Conservation (phyloP, 1,284 basidiomycete species). For the Malassezia brasiliensis region DNA sequence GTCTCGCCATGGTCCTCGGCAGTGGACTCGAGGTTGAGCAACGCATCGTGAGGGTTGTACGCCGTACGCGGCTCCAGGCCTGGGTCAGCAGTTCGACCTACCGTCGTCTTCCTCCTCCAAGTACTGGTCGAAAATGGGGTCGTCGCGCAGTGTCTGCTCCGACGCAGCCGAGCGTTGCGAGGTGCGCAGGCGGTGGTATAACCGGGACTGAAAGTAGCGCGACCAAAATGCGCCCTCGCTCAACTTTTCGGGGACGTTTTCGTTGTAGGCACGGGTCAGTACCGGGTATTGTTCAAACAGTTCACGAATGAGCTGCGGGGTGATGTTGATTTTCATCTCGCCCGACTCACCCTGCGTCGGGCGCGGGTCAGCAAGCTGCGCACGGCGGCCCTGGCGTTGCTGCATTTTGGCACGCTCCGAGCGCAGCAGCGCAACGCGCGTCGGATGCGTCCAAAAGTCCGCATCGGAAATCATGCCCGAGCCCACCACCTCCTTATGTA, state of each 20-base stretch:
- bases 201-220: slow-evolving; percentile 85
- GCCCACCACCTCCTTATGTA: slow-evolving; percentile 44
- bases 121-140: slow-evolving; percentile 90
- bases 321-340: slow-evolving; percentile 73
- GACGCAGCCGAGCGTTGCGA: slow-evolving; percentile 75
- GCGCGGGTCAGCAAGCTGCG: slow-evolving; percentile 41
- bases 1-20: slow-evolving; percentile 85
- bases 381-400: slow-evolving; percentile 39
- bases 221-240: slow-evolving; percentile 88
- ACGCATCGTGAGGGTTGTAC: slow-evolving; percentile 62
- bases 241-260: slow-evolving; percentile 81
- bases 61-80: slow-evolving; percentile 69
- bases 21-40: slow-evolving; percentile 78
- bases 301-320: slow-evolving; percentile 81
- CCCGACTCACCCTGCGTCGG: slow-evolving; percentile 37
- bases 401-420: slow-evolving; percentile 33
- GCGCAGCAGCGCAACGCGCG: slow-evolving; percentile 33
- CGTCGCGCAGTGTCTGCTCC: slow-evolving; percentile 76
- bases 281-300: slow-evolving; percentile 97
- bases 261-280: slow-evolving; percentile 78
- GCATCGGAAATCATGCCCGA: slow-evolving; percentile 27
- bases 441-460: slow-evolving; percentile 47
- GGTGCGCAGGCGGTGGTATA: slow-evolving; percentile 88
- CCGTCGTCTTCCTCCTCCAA: slow-evolving; percentile 89
- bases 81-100: slow-evolving; percentile 34